A percentile compares a stretch with the other conserved stretches of the same genome.
Evolutionary conservation across 1,284 basidiomycete species (phyloP).

Genomic region (Cryptococcus hybrid): DNA sequence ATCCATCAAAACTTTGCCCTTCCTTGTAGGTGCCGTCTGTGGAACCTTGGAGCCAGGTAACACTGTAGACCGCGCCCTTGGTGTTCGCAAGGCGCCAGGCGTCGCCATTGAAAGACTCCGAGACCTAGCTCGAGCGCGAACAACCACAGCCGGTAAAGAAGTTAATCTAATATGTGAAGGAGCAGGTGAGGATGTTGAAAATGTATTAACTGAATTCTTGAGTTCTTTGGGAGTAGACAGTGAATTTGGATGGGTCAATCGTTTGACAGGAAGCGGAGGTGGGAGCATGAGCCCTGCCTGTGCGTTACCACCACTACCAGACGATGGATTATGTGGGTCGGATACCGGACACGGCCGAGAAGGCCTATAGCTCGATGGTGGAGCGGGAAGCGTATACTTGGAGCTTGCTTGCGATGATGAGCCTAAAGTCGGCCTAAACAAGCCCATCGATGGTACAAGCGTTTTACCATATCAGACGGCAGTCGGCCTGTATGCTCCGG

Average conservation of each 20-base stretch:
- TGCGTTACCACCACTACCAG: no score
- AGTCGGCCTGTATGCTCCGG: conserved; percentile 25
- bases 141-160: background rate
- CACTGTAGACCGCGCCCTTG: background rate
- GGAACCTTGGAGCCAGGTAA: background rate
- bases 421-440: conserved; percentile 7
- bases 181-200: background rate
- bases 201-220: background rate
- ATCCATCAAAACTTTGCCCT: conserved; percentile 15
- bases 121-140: conserved; percentile 3
- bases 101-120: conserved; percentile 1
- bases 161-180: conserved; percentile 5
- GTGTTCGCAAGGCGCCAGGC: background rate
- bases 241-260: background rate
- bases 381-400: conserved; percentile 16
- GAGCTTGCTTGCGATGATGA: conserved; percentile 6
- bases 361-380: conserved; percentile 10
- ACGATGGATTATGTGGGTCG: no score
- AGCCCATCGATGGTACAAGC: conserved; percentile 8
- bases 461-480: conserved; percentile 16
- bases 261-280: conserved; percentile 22
- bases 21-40: conserved; percentile 10
- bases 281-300: conserved; percentile 22
- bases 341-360: background rate
- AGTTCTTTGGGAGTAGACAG: background rate